Conservation (phyloP, 306 rosid genomes). For the Benincasa hispida region DNA sequence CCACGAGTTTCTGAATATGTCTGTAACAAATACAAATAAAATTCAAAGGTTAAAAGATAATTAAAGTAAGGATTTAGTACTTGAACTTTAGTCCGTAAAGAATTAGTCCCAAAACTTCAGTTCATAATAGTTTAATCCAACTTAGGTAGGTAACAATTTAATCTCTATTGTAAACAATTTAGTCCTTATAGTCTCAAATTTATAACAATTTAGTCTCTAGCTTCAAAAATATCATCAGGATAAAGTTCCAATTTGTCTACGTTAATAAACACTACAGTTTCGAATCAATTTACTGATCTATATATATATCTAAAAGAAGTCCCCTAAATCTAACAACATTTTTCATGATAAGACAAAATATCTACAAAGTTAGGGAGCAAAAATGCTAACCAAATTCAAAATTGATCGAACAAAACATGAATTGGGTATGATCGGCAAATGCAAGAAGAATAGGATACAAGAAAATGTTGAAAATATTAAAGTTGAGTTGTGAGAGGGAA, state of each 20-base stretch:
- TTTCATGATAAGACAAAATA: neutral
- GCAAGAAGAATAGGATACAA: neutral
- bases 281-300: neutral
- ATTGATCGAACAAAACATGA: neutral
- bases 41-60: neutral
- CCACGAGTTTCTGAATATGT: slow-evolving; percentile 54
- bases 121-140: neutral
- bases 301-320: no score
- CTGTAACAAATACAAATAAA: slow-evolving; percentile 24
- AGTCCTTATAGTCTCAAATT: neutral
- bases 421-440: neutral
- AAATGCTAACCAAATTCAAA: neutral
- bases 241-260: neutral
- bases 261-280: neutral
- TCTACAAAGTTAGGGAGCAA: neutral
- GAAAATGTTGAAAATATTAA: neutral
- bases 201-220: neutral
- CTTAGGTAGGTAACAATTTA: neutral
- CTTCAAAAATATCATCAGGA: neutral
- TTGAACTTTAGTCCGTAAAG: neutral
- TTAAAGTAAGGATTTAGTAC: neutral
- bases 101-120: neutral
- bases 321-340: neutral
- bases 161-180: neutral
- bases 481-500: neutral